Evolutionary conservation across 2,329 filamentous ascomycete genomes (phyloP).

Genomic region (Ceratocystis cubensis): DNA sequence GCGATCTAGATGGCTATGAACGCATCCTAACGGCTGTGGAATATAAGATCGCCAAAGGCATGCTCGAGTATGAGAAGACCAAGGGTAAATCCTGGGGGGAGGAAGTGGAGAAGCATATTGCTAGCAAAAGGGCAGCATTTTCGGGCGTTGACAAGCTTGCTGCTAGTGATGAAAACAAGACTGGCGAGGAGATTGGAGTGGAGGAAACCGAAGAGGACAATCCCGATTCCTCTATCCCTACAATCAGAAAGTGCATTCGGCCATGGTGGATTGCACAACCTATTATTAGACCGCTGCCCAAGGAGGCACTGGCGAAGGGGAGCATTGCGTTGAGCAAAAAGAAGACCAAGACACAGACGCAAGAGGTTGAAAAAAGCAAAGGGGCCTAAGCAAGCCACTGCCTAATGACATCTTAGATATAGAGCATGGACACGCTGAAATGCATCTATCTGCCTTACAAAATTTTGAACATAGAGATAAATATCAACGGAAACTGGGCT

Average conservation of each 20-base stretch:
- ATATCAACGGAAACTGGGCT: neutral
- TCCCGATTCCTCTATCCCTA: constrained; percentile 36
- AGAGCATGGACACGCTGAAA: neutral
- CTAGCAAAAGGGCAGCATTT: constrained; percentile 16
- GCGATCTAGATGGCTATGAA: constrained; percentile 67
- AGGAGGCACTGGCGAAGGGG: constrained; percentile 74
- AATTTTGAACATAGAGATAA: constrained; percentile 5
- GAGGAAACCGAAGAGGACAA: constrained; percentile 39
- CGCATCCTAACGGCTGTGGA: constrained; percentile 65
- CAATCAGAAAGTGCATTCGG: constrained; percentile 59
- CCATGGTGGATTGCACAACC: constrained; percentile 89
- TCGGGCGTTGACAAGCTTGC: constrained; percentile 13
- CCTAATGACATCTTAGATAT: neutral
- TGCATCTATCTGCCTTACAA: neutral
- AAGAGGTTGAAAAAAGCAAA: constrained; percentile 21
- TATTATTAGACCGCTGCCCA: constrained; percentile 72
- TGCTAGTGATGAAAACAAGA: constrained; percentile 23
- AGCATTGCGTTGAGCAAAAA: constrained; percentile 65
- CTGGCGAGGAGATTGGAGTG: constrained; percentile 25
- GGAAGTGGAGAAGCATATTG: constrained; percentile 25
- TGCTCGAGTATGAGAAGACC: constrained; percentile 52
- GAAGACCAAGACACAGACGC: constrained; percentile 35
- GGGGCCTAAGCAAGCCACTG: neutral
- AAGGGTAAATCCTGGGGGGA: constrained; percentile 38
- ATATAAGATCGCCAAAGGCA: constrained; percentile 55